Evolutionary conservation across 2,329 filamentous ascomycete genomes (phyloP), one percentile per base, ranked within the genome.

Genomic region (Phaeomoniella chlamydospora): DNA sequence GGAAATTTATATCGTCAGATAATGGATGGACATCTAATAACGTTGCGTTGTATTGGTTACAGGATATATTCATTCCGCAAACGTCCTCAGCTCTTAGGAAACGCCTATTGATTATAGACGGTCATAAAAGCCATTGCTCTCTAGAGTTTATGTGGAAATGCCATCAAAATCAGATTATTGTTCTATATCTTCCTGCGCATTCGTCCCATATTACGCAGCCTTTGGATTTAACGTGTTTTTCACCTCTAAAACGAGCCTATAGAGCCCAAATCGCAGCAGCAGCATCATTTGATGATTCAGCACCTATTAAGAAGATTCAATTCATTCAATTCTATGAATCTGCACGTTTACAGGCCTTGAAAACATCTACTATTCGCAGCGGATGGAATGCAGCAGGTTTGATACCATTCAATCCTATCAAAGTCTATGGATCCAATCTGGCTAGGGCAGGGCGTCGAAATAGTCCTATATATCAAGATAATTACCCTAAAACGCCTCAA

Each of bases 11-110:
- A 4, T 35, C 37, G 14, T 43, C 41, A 14, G 37, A 37, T 3
- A 49, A 46, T 34, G 43, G 45, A 18, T 50, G 35, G 44, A 49
- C 42, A 9, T 41, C 15, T n/a, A 43, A 49, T 34, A 31, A 41
- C 22, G 39, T 44, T 9, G 29, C 34, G 9, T 11, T 46, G 10
- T 11, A 39, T 6, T 48, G 37, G 45, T 37, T 50, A 12, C 26
- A 35, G 11, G 13, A 41, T 29, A 39, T 45, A 18, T 48, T 43
- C 18, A 39, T 47, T 19, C 45, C 38, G 26, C 17, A 35, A 30
- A 43, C 35, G n/a, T 4, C 35, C 16, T 11, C 19, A 15, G 35
- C 10, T 2, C 22, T 22, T 29, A 15, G 29, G 10, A 34, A 37
- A 31, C 38, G 39, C 12, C 29, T 48, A n/a, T 41, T 47, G 13